phyloP scores from a whole-genome alignment of 2,329 filamentous ascomycete species.

The Blastomyces silverae region DNA sequence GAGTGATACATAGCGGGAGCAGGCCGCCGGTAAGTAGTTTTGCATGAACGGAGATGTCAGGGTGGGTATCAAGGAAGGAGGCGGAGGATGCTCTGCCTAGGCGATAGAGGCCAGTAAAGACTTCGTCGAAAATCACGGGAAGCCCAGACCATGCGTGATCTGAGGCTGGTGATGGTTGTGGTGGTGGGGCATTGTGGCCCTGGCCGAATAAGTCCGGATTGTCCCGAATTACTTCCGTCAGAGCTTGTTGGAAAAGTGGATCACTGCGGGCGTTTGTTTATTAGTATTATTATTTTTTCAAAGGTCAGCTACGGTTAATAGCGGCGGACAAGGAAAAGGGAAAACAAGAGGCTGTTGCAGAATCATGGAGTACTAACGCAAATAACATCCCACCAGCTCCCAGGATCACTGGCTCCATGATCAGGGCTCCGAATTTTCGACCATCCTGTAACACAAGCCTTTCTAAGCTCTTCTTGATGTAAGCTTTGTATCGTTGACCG shows the following conservation, averaged over 20 bases:
- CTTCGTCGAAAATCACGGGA: constrained; percentile 76
- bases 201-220: constrained; percentile 50
- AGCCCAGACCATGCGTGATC: constrained; percentile 59
- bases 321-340: neutral
- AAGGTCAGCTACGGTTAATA: neutral
- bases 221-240: constrained; percentile 60
- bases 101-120: constrained; percentile 79
- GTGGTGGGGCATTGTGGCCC: constrained; percentile 16
- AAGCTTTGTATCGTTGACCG: constrained; percentile 50
- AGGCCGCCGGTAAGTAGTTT: constrained; percentile 78
- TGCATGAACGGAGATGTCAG: constrained; percentile 74
- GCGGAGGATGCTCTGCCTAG: constrained; percentile 66
- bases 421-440: constrained; percentile 65
- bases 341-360: neutral
- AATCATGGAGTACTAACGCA: constrained; percentile 48
- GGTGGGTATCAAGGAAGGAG: constrained; percentile 59
- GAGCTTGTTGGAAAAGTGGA: constrained; percentile 68
- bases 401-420: constrained; percentile 73
- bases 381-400: constrained; percentile 81
- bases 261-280: constrained; percentile 47
- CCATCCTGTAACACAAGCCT: constrained; percentile 50
- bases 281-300: neutral
- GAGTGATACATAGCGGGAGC: constrained; percentile 67
- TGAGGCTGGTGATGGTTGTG: constrained; percentile 21
- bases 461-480: constrained; percentile 53